Base-by-base conservation (phyloP, 2,329 filamentous ascomycete genomes). In the Ophiostoma angusticollis region DNA sequence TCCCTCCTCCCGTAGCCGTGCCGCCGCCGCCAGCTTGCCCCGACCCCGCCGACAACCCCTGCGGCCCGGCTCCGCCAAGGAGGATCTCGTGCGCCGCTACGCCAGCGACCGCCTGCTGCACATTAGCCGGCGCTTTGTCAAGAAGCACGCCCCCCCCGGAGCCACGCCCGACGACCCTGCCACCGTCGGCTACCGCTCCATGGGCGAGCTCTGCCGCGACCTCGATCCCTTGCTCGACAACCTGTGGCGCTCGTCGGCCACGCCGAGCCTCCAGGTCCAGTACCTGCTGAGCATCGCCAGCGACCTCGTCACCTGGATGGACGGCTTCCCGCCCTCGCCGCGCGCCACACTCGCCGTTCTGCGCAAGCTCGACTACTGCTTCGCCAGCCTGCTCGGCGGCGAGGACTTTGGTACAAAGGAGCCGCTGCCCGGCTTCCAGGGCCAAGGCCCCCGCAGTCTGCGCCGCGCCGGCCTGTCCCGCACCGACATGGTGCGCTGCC, bases 401-500 rank as follows among this genome's bases (percentile, higher is more conserved):
- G 61, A 70, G 41, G 77, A 93, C 51, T 59, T 77, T 4, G 71
- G 78, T 12, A 78, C 78, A 0, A 70, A 72, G 0, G 72, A 78
- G 28, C 51, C 63, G 0, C 62, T 94, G 1, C 78, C 84, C 0
- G 84, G 85, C 0, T 85, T 87, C 45, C 72, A 76, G 46, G 5
- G 21, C 14, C 67, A 63, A 6, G 71, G 71, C 36, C 25, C 23
- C 17, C n/a, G 21, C 13, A 18, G 3, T 22, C 13, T 36, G 1
- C 61, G 67, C 5, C 59, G 65, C 1, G 74, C 77, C 0, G 80
- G 84, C 1, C 79, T 84, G 64, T 85, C 78, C 1, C 65, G 60
- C 14, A 89, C 83, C 1, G 85, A 95, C 56, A 93, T 91, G 68
- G 85, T 96, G 7, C 73, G 89, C 29, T 80, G 87, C 47, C 80